Evolutionary conservation across 805 yeast species (phyloP).

Genomic region (Suhomyces pyralidae): DNA sequence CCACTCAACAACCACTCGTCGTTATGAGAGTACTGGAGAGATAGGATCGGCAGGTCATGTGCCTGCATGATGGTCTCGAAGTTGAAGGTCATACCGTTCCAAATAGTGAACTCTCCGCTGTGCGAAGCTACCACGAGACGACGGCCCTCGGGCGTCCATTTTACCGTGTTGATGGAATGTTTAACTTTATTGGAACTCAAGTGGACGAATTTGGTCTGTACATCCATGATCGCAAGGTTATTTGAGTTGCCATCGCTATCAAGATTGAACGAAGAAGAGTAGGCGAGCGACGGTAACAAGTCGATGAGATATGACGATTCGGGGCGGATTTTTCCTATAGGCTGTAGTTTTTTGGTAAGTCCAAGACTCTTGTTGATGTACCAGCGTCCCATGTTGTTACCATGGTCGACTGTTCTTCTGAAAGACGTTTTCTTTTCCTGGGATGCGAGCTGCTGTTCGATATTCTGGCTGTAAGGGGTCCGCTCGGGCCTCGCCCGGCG

Average conservation of each 20-base stretch:
- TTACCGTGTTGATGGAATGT: slow-evolving; percentile 85
- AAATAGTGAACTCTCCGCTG: slow-evolving; percentile 92
- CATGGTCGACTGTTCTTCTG: slow-evolving; percentile 75
- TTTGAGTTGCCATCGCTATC: slow-evolving; percentile 22
- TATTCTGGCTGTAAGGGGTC: slow-evolving; percentile 27
- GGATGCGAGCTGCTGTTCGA: slow-evolving; percentile 42
- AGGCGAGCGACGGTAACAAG: slow-evolving; percentile 64
- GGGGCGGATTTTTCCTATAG: slow-evolving; percentile 59
- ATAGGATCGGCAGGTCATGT: slow-evolving; percentile 84
- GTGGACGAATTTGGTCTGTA: slow-evolving; percentile 82
- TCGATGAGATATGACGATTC: slow-evolving; percentile 64
- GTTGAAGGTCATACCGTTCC: slow-evolving; percentile 95
- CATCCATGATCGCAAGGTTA: slow-evolving; percentile 53
- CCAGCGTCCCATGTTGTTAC: slow-evolving; percentile 69
- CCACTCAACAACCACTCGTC: slow-evolving; percentile 95
- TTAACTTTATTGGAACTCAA: slow-evolving; percentile 86
- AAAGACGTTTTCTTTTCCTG: slow-evolving; percentile 53
- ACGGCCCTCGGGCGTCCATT: slow-evolving; percentile 97
- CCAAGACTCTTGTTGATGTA: slow-evolving; percentile 44
- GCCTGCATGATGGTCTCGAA: slow-evolving; percentile 99
- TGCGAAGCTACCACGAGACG: slow-evolving; percentile 85
- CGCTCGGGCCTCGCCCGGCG: slow-evolving; percentile 1
- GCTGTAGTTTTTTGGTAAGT: slow-evolving; percentile 26
- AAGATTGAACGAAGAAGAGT: slow-evolving; percentile 35
- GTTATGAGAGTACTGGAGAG: slow-evolving; percentile 77